Conservation (phyloP, 73 alveolate genomes). For the Paramecium octaurelia region DNA sequence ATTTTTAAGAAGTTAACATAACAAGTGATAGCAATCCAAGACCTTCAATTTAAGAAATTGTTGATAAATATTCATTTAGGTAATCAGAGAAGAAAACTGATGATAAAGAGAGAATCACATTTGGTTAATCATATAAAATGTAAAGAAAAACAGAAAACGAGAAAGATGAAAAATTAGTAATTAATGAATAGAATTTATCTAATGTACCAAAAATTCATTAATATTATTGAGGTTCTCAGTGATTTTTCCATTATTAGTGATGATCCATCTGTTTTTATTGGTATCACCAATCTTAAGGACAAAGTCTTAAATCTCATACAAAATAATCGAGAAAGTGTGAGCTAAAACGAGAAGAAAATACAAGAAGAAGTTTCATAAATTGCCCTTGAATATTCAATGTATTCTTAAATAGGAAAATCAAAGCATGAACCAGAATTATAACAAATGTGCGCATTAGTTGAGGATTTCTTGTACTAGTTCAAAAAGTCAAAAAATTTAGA, state of each 20-base stretch:
- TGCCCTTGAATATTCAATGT: not conserved
- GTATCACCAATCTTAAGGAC: not conserved
- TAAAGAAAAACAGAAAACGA: not conserved
- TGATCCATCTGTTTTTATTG: not conserved
- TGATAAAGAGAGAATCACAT: not conserved
- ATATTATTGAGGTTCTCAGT: slow-evolving; percentile 14
- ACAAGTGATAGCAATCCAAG: not conserved
- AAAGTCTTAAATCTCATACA: not conserved
- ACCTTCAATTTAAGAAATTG: not conserved
- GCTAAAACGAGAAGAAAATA: not conserved
- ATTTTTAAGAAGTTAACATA: not conserved
- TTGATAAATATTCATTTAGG: not conserved
- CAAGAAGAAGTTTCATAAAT: not conserved
- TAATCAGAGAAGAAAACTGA: not conserved
- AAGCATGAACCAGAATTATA: slow-evolving; percentile 4
- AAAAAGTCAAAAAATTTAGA: not conserved
- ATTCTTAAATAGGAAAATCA: slow-evolving; percentile 4
- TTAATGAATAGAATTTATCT: not conserved
- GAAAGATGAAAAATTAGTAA: not conserved
- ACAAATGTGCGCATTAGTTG: slow-evolving; percentile 17
- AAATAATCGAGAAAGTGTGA: not conserved
- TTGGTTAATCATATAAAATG: not conserved
- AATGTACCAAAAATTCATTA: not conserved
- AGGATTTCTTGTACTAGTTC: not conserved
- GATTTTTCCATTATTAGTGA: slow-evolving; percentile 21